Evolutionary conservation across 2,329 filamentous ascomycete species (phyloP).

Genomic region (Hypoxylon sp.): DNA sequence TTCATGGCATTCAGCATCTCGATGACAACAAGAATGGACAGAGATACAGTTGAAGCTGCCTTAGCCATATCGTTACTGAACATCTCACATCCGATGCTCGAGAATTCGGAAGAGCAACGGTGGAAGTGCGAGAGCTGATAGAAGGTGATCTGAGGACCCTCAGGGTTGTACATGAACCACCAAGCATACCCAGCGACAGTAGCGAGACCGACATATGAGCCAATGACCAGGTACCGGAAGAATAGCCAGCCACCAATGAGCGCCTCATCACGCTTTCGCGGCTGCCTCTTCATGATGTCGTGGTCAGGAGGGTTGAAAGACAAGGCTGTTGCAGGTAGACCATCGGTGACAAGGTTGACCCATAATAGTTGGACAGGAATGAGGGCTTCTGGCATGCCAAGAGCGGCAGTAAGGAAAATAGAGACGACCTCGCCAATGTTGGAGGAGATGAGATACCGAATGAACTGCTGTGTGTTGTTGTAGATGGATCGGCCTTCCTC

Average conservation of each 20-base stretch:
- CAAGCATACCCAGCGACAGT: slow-evolving; percentile 99
- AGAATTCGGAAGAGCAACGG: slow-evolving; percentile 86
- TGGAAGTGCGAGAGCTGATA: slow-evolving; percentile 94
- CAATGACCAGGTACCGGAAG: slow-evolving; percentile 97
- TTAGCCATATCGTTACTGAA: slow-evolving; percentile 89
- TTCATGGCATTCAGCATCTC: slow-evolving; percentile 99
- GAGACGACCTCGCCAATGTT: slow-evolving; percentile 99
- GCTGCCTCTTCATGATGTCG: slow-evolving; percentile 95
- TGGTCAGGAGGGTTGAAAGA: slow-evolving; percentile 99
- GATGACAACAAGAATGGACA: slow-evolving; percentile 94
- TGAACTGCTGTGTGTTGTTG: slow-evolving; percentile 99
- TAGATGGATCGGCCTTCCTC: slow-evolving; percentile 98
- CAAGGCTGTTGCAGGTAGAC: slow-evolving; percentile 93
- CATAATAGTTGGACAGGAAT: slow-evolving; percentile 98
- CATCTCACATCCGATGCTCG: slow-evolving; percentile 92
- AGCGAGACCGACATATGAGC: slow-evolving; percentile 92
- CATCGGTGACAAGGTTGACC: slow-evolving; percentile 99
- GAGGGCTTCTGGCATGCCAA: slow-evolving; percentile 97
- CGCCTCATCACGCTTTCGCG: slow-evolving; percentile 91
- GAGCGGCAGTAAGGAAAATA: slow-evolving; percentile 95
- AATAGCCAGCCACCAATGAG: slow-evolving; percentile 97
- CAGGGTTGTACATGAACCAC: slow-evolving; percentile 98
- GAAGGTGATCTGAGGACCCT: slow-evolving; percentile 92
- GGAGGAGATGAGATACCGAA: slow-evolving; percentile 97
- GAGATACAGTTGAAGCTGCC: slow-evolving; percentile 90